Evolutionary conservation across 73 alveolate species (phyloP), one percentile per base, ranked within the genome.

Genomic region (Symbiodinium pilosum): DNA sequence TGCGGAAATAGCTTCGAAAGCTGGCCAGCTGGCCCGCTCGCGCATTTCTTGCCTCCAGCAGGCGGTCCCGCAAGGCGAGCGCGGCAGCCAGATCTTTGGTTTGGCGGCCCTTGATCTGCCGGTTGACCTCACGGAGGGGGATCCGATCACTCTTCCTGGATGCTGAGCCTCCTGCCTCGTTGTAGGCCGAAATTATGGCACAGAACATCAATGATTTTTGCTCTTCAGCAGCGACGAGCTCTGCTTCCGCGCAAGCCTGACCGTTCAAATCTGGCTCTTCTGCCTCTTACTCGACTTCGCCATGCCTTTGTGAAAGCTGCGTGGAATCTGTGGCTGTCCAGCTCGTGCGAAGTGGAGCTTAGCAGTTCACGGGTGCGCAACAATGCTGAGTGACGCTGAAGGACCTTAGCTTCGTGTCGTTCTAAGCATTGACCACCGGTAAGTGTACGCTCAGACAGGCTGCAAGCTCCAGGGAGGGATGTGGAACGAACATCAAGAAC

Each of bases 71-170:
- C 56, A 43, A 34, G 8, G 71, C 89, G 24, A 68, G 81, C 84
- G 97, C 88, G 3, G 97, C 71, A 14, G 34, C 89, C 81, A 91
- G 39, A 34, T 91, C 97, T 2, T 43, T 4, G 21, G 83, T 91
- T 28, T 91, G 97, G 26, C 97, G 97, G 43, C 97, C 97, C 32
- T 91, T 91, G 97, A 91, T 91, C 88, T 91, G 97, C 38, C 97
- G 97, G 30, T 69, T 43, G 83, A 71, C 97, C 97, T 91, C 81
- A 9, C 81, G 34, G 81, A n/a, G n/a, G n/a, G n/a, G n/a, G n/a
- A n/a, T n/a, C n/a, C n/a, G n/a, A n/a, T n/a, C n/a, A n/a, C 81
- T 47, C 59, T 47, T 47, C 14, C 59, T 47, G 59, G 59, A 47
- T 9, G 14, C 59, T 14, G 59, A 47, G 14, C 21, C 14, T 14